Conservation (phyloP, 805 yeast genomes). For the Sugiyamaella smithiae region DNA sequence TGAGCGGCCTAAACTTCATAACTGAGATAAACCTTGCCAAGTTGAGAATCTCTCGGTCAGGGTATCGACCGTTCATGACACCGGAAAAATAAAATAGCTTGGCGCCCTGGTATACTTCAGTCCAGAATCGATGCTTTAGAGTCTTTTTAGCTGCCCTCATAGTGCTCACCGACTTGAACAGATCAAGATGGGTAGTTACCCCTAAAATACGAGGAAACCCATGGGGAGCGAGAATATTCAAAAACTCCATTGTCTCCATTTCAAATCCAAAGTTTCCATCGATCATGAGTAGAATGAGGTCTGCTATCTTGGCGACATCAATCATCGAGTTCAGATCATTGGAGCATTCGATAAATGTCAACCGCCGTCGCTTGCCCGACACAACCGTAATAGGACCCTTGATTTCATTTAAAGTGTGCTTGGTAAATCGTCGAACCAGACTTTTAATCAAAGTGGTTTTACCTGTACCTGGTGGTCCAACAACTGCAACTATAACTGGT, state of each 20-base stretch:
- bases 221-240: conserved; percentile 94
- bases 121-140: conserved; percentile 94
- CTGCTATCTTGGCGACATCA: conserved; percentile 94
- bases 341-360: conserved; percentile 89
- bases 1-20: conserved; percentile 98
- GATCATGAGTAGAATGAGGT: conserved; percentile 78
- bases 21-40: conserved; percentile 89
- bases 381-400: conserved; percentile 97
- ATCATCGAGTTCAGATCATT: conserved; percentile 95
- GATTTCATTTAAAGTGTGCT: conserved; percentile 78
- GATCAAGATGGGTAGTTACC: conserved; percentile 90
- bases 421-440: conserved; percentile 79
- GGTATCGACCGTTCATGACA: conserved; percentile 94
- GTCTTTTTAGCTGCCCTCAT: conserved; percentile 88
- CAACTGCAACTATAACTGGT: conserved; percentile 93
- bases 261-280: conserved; percentile 98
- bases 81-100: conserved; percentile 92
- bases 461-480: conserved; percentile 99
- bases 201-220: conserved; percentile 98
- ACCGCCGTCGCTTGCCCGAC: conserved; percentile 87
- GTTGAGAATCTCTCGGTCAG: conserved; percentile 92
- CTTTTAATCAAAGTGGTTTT: conserved; percentile 91
- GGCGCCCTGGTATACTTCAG: conserved; percentile 98
- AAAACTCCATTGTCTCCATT: conserved; percentile 99
- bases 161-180: conserved; percentile 86